phyloP scores from a whole-genome alignment of 352 stramenopile genomes.

The Thalassiosira oceanica region DNA sequence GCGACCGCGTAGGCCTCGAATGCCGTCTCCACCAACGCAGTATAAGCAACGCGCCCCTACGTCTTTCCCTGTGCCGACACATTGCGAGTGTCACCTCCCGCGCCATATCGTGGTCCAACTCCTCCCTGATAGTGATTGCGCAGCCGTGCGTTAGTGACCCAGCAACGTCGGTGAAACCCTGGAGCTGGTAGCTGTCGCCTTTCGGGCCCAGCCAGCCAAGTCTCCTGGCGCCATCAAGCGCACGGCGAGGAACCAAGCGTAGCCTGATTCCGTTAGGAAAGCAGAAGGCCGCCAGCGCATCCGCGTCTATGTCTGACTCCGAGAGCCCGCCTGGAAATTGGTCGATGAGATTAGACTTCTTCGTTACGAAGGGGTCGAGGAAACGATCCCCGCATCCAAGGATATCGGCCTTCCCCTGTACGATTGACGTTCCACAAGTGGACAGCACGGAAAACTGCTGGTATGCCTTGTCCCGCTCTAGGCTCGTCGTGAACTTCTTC shows the following conservation, averaged over 20 bases:
- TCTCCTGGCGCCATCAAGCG: slow-evolving; percentile 34
- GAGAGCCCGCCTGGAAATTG: slow-evolving; percentile 27
- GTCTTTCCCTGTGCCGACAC: slow-evolving; percentile 16
- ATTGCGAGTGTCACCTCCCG: slow-evolving; percentile 17
- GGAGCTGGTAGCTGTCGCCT: slow-evolving; percentile 45
- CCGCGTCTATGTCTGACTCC: slow-evolving; percentile 45
- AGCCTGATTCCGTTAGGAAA: slow-evolving; percentile 51
- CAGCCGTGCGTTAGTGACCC: slow-evolving; percentile 41
- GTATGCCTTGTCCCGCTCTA: slow-evolving; percentile 20
- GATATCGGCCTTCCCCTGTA: slow-evolving; percentile 23
- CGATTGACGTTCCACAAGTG: slow-evolving; percentile 15
- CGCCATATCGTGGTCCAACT: slow-evolving; percentile 20
- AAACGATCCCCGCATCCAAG: slow-evolving; percentile 19
- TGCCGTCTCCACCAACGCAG: slow-evolving; percentile 35
- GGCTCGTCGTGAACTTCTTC: slow-evolving; percentile 14
- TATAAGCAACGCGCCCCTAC: slow-evolving; percentile 29
- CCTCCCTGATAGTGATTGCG: slow-evolving; percentile 44
- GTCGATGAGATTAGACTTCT: slow-evolving; percentile 40
- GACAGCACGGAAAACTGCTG: slow-evolving; percentile 51
- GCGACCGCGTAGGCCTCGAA: not conserved
- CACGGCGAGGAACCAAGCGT: slow-evolving; percentile 36
- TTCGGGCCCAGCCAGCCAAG: slow-evolving; percentile 46
- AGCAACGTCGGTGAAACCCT: slow-evolving; percentile 45
- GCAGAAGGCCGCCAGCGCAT: slow-evolving; percentile 47
- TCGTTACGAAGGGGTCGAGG: slow-evolving; percentile 46